A percentile compares a stretch with the other conserved stretches of the same genome.
Conservation (phyloP, 345 rosid species). For the Euphorbia peplus region DNA sequence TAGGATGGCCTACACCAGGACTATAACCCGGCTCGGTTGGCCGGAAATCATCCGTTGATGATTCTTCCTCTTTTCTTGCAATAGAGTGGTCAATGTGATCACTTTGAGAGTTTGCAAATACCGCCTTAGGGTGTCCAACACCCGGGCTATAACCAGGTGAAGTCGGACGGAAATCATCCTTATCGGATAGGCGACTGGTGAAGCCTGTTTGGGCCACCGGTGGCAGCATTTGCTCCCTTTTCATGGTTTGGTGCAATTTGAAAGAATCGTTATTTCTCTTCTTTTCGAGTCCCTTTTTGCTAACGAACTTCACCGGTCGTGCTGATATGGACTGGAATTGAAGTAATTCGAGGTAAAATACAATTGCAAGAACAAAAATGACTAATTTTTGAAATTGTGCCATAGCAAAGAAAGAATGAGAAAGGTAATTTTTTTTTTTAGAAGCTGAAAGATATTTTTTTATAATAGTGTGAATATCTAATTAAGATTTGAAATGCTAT, state of each 20-base stretch:
- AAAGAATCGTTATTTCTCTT: not conserved
- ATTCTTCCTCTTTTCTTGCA: not conserved
- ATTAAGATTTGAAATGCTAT: not conserved
- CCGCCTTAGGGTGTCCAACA: conserved; percentile 19
- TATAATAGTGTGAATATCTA: not conserved
- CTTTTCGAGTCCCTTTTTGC: not conserved
- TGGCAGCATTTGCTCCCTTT: not conserved
- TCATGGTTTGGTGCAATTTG: not conserved
- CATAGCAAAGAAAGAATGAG: no score
- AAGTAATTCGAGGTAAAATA: conserved; percentile 23
- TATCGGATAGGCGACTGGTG: not conserved
- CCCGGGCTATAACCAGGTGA: conserved; percentile 30
- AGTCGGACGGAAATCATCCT: conserved; percentile 28
- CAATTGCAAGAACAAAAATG: conserved; percentile 25
- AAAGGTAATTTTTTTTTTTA: no score
- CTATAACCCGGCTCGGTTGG: conserved; percentile 28
- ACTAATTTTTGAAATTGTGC: conserved; percentile 17
- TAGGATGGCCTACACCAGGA: conserved; percentile 11
- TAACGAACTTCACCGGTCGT: conserved; percentile 29
- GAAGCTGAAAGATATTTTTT: not conserved
- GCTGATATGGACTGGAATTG: conserved; percentile 29
- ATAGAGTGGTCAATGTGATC: not conserved
- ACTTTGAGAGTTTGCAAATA: not conserved
- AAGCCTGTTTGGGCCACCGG: not conserved
- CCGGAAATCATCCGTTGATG: conserved; percentile 32